Percentiles rank a stretch among this genome's conserved stretches.
Evolutionary conservation across 768 basidiomycete genomes (phyloP).

Genomic region (Boletus reticulatus): DNA sequence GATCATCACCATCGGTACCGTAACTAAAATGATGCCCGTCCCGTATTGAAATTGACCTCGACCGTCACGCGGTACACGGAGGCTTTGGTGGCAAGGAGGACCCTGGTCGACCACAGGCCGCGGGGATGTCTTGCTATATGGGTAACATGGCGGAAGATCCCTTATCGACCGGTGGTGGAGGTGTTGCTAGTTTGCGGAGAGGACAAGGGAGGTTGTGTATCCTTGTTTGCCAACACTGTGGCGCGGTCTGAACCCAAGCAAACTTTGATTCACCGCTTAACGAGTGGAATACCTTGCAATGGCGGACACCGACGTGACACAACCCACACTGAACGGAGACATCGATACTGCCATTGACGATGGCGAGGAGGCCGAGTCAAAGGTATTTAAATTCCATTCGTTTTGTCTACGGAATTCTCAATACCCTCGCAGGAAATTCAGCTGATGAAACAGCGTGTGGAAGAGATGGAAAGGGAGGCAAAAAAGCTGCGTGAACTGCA

Average conservation of each 20-base stretch:
- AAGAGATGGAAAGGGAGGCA: constrained; percentile 92
- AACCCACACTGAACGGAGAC: constrained; percentile 35
- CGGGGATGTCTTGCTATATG: background rate
- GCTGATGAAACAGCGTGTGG: constrained; percentile 89
- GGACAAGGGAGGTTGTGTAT: constrained; percentile 15
- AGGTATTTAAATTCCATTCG: constrained; percentile 35
- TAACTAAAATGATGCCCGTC: constrained; percentile 30
- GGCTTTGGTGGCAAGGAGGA: constrained; percentile 10
- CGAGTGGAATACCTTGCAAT: constrained; percentile 33
- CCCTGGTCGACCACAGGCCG: constrained; percentile 3
- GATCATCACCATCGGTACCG: constrained; percentile 31
- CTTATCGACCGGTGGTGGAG: constrained; percentile 3
- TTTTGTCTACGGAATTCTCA: constrained; percentile 11
- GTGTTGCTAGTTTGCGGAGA: background rate
- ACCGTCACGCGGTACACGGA: constrained; percentile 23
- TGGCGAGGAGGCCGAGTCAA: constrained; percentile 62
- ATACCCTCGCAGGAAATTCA: constrained; percentile 65
- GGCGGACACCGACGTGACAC: constrained; percentile 52
- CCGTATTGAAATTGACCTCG: constrained; percentile 22
- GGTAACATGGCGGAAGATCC: background rate
- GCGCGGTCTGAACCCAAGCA: constrained; percentile 18
- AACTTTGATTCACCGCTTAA: constrained; percentile 20
- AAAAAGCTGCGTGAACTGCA: constrained; percentile 85
- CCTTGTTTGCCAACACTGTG: constrained; percentile 26
- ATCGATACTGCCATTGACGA: constrained; percentile 44